These are phyloP conservation scores for Venturia nashicola DNA, from an alignment of 2,329 filamentous ascomycete genomes.

Conservation along the genomic window DNA sequence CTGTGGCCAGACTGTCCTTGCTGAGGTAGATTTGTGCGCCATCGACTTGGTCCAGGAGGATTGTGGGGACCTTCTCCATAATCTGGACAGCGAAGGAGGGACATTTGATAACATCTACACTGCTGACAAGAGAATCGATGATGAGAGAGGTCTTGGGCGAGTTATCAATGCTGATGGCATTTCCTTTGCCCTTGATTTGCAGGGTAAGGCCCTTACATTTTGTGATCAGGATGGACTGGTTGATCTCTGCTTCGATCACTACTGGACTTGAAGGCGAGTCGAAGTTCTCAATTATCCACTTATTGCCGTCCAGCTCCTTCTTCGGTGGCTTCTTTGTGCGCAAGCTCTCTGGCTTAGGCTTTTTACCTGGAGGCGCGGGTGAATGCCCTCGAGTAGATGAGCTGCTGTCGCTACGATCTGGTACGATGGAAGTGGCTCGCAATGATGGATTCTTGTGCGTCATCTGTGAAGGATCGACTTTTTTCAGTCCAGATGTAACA, in stretches of 20 bases:
- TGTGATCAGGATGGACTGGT: constrained; percentile 84
- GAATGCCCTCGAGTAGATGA: constrained; percentile 58
- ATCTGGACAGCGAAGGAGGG: constrained; percentile 93
- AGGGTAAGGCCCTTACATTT: constrained; percentile 86
- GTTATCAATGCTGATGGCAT: constrained; percentile 94
- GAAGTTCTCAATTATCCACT: constrained; percentile 94
- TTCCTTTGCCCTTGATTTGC: constrained; percentile 83
- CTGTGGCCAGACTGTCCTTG: constrained; percentile 63
- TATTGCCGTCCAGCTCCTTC: constrained; percentile 52
- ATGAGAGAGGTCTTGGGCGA: constrained; percentile 72
- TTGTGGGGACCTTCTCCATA: constrained; percentile 69
- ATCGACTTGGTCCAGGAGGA: constrained; percentile 88
- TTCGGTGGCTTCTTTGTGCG: constrained; percentile 34
- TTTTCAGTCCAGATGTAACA: constrained; percentile 81
- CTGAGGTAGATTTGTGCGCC: constrained; percentile 78
- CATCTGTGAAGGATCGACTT: constrained; percentile 93
- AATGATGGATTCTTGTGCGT: constrained; percentile 95
- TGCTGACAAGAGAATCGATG: constrained; percentile 79
- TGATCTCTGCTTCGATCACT: constrained; percentile 68
- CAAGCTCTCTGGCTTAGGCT: constrained; percentile 37
- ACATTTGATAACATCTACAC: constrained; percentile 90
- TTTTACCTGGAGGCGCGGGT: constrained; percentile 64
- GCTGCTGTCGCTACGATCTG: constrained; percentile 42
- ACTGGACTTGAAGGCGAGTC: constrained; percentile 63
- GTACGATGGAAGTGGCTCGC: constrained; percentile 58